phyloP scores from a whole-genome alignment of 2,329 filamentous ascomycete species.

The Metarhizium guizhouense region DNA sequence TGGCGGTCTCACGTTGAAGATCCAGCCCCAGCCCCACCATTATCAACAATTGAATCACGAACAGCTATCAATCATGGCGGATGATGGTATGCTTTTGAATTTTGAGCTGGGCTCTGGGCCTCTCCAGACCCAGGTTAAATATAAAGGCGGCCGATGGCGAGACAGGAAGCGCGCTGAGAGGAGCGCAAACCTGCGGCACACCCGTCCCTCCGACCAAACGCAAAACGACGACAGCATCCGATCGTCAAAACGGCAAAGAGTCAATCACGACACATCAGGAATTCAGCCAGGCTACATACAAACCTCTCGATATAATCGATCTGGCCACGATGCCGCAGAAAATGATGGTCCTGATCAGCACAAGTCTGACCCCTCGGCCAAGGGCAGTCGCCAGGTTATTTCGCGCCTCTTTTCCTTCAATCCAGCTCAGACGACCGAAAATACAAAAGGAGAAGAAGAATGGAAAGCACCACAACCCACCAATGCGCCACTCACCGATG shows the following conservation, averaged over 20 bases:
- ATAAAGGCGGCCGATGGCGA: constrained; percentile 90
- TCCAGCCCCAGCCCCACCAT: constrained; percentile 5
- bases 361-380: constrained; percentile 12
- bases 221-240: constrained; percentile 21
- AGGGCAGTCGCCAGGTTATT: constrained; percentile 51
- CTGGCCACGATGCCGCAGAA: constrained; percentile 7
- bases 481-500: constrained; percentile 80
- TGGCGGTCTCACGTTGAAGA: too few relatives aligned
- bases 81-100: constrained; percentile 92
- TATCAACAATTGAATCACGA: not conserved
- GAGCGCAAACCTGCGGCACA: constrained; percentile 19
- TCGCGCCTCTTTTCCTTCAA: constrained; percentile 93
- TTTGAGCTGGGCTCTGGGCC: constrained; percentile 69
- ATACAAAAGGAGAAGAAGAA: constrained; percentile 38
- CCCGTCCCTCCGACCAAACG: constrained; percentile 13
- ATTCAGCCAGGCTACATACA: constrained; percentile 1
- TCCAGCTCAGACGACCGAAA: constrained; percentile 58
- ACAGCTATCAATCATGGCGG: constrained; percentile 54
- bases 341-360: constrained; percentile 10
- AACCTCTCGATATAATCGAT: not conserved
- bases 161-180: constrained; percentile 65
- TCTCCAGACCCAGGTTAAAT: constrained; percentile 51
- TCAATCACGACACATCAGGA: constrained; percentile 17
- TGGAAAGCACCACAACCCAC: constrained; percentile 62
- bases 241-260: constrained; percentile 37